Evolutionary conservation across 1,284 basidiomycete genomes (phyloP).

Genomic region (Fomitopsis palustris): DNA sequence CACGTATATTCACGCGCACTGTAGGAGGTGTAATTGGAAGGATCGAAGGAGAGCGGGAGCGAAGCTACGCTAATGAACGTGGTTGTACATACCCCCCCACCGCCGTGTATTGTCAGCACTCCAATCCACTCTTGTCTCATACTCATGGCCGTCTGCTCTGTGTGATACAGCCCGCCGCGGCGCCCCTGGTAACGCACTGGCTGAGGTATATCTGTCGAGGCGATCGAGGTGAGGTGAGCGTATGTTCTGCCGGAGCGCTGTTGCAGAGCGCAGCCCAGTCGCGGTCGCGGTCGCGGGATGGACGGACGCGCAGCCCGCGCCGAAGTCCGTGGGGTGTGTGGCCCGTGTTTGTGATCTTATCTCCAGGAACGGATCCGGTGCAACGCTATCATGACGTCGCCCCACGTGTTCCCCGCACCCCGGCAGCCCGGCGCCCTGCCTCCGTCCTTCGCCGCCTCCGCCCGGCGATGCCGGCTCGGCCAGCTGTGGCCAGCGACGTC

Average conservation of each 20-base stretch:
- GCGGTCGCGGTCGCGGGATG: no score
- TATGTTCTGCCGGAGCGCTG: background rate
- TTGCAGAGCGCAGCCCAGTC: background rate
- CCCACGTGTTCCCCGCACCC: conserved; percentile 12
- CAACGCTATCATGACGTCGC: conserved; percentile 15
- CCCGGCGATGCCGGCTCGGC: background rate
- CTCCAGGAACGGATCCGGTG: conserved; percentile 7
- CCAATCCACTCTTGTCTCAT: background rate
- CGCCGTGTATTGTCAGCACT: conserved; percentile 10
- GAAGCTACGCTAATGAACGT: conserved; percentile 6
- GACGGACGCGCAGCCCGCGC: background rate
- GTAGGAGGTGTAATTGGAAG: conserved; percentile 21
- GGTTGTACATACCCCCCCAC: conserved; percentile 15
- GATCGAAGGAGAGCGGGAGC: conserved; percentile 12
- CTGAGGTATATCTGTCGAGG: background rate
- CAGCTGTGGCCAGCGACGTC: no score
- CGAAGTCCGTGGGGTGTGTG: background rate
- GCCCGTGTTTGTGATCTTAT: conserved; percentile 9
- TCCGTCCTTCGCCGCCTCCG: background rate
- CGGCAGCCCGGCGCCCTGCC: background rate
- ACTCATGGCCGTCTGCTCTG: background rate
- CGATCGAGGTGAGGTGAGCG: background rate
- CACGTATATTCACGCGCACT: conserved; percentile 16
- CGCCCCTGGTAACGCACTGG: background rate
- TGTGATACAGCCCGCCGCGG: background rate